Base-by-base conservation (phyloP, 352 stramenopile species). In the Hyphochytrium catenoides region DNA sequence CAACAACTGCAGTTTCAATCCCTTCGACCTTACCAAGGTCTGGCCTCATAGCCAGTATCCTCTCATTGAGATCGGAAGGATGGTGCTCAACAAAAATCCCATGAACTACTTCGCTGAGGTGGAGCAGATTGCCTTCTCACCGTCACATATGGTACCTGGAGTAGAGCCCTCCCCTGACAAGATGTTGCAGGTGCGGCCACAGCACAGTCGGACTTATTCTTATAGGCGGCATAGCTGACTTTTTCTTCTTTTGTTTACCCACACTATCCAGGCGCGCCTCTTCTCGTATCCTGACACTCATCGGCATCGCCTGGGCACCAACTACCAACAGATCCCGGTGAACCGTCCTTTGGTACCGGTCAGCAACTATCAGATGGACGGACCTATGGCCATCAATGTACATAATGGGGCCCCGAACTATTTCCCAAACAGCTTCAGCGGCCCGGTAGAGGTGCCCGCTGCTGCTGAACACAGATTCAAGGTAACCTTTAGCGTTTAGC, bases 21-120 rank as follows among this genome's bases (percentile, higher is more conserved):
- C 78, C 5, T 91, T 93, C 47, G 78, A 93, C 41, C 60, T 92
- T 31, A 92, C 78, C 43, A 93, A 93, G 46, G 43, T 91, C 20
- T 93, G 76, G 78, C 46, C 70, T n/a, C 76, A 93, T 47, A 43
- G 43, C 5, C 47, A 72, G 6, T 92, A 75, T 41, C 76, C 78
- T 7, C 64, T 91, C 6, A 52, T 62, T 26, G 63, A 90, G 47
- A 58, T 93, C 12, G 78, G 78, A 0, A 47, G 57, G 7, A 52
- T 93, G 15, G 74, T 87, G 20, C 57, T 93, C 3, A 88, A 93
- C 56, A 56, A 66, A 31, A 93, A 93, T 47, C 77, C 78, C 15
- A 52, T 59, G 23, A 89, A 92, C 51, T 93, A 92, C 55, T 89
- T 88, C 44, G 71, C 71, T n/a, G 72, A 93, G 51, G 67, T 92